These are phyloP conservation scores for Ichthyophthirius multifiliis DNA, from an alignment of 169 alveolate genomes.

Conservation along the genomic window DNA sequence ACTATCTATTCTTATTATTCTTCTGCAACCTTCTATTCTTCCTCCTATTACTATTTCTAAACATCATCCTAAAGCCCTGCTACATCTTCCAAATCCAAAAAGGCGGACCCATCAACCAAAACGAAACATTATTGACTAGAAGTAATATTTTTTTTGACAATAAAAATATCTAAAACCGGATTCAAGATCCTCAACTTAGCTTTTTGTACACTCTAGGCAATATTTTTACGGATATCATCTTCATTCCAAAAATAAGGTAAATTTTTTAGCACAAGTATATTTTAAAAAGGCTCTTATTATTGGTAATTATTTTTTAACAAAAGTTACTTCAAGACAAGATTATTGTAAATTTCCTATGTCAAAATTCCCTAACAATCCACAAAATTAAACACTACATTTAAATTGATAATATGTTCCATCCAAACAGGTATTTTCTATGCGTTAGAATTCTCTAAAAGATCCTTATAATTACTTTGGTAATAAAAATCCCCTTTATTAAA, in stretches of 20 bases:
- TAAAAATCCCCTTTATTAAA: background rate
- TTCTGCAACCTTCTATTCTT: slow-evolving; percentile 15
- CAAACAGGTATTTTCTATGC: slow-evolving; percentile 39
- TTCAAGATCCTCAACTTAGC: slow-evolving; percentile 20
- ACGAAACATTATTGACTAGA: background rate
- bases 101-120: slow-evolving; percentile 36
- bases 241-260: background rate
- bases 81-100: slow-evolving; percentile 26
- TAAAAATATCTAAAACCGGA: slow-evolving; percentile 7
- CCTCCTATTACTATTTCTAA: slow-evolving; percentile 40
- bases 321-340: background rate
- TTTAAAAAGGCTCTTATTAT: too few species aligned
- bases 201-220: background rate
- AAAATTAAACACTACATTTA: slow-evolving; percentile 29
- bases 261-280: background rate
- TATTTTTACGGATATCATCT: background rate
- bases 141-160: background rate
- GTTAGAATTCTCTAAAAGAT: background rate
- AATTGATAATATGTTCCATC: slow-evolving; percentile 31
- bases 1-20: slow-evolving; percentile 13
- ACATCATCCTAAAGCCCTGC: slow-evolving; percentile 4
- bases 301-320: background rate
- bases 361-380: slow-evolving; percentile 28
- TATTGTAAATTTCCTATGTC: slow-evolving; percentile 17
- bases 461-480: background rate